Conservation (phyloP, 1,284 basidiomycete species). For the Naganishia liquefaciens region DNA sequence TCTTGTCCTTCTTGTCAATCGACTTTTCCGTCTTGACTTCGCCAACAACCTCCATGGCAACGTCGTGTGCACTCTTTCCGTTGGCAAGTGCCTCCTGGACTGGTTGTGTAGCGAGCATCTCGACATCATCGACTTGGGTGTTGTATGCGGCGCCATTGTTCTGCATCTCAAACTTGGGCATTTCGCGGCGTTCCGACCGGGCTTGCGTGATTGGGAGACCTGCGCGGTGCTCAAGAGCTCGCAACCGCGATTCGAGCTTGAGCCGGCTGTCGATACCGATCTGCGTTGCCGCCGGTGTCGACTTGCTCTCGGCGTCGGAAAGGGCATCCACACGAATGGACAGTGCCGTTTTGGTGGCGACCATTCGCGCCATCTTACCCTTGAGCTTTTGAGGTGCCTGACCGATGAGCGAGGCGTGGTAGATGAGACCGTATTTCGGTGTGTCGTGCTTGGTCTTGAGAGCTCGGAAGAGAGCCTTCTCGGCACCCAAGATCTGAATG, state of each 20-base stretch:
- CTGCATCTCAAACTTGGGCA: conserved; percentile 70
- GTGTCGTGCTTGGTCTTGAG: conserved; percentile 99
- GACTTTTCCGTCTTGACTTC: conserved; percentile 54
- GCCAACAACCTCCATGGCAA: conserved; percentile 63
- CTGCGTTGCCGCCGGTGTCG: conserved; percentile 73
- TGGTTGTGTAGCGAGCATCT: conserved; percentile 71
- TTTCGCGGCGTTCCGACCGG: conserved; percentile 65
- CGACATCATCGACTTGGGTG: conserved; percentile 70
- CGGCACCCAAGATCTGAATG: conserved; percentile 96
- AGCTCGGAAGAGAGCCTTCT: conserved; percentile 97
- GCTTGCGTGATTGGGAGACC: conserved; percentile 57
- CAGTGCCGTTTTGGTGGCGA: conserved; percentile 93
- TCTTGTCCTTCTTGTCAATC: conserved; percentile 70
- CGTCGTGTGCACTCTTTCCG: conserved; percentile 60
- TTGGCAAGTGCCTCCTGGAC: conserved; percentile 47
- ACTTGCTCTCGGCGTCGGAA: conserved; percentile 87
- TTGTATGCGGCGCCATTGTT: conserved; percentile 77
- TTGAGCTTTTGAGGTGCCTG: conserved; percentile 98
- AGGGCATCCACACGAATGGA: conserved; percentile 96
- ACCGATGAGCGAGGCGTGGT: conserved; percentile 93
- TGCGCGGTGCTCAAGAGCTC: conserved; percentile 78
- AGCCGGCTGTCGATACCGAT: conserved; percentile 90
- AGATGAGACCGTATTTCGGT: conserved; percentile 96
- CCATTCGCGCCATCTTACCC: conserved; percentile 99
- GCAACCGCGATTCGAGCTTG: conserved; percentile 91